Base-by-base conservation (phyloP, 1,284 basidiomycete species). In the Trametes pubescens region DNA sequence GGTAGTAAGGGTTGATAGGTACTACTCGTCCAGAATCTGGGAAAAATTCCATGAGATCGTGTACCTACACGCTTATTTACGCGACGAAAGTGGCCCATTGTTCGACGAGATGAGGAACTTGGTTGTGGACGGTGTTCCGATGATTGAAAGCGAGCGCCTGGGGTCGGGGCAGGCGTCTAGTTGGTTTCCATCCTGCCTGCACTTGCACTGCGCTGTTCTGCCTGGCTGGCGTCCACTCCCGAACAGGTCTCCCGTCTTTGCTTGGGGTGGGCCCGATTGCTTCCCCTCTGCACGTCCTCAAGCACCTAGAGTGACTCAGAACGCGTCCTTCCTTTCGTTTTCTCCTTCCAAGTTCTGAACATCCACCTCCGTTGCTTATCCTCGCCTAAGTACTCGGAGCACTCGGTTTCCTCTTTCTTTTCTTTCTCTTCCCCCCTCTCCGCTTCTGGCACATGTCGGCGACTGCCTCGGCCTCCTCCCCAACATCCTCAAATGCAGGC, bases 401-500 rank as follows among this genome's bases (percentile, higher is more conserved):
- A 62, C 65, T 65, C 62, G 55, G 63, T 65, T 64, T 60, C 62
- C 55, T 54, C 43, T 32, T 62, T 65, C 62, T 62, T 65, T 67
- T 63, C 44, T 62, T 62, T 64, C 57, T 43, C 47, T 34, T 63
- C 29, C 57, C 58, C 64, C 62, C 29, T 57, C 52, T 46, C 44
- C 60, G 52, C 66, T 64, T 60, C 66, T 54, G 65, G 59, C 69
- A 63, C 71, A 78, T 78, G 76, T 77, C 74, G 55, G 66, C 72
- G 47, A 66, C 67, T 65, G 71, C 74, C 56, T 77, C 77, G 59
- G 70, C 77, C 47, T 74, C 75, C 44, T 75, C 75, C 24, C 74
- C 73, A 37, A 77, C 81, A 60, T 76, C 81, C 49, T 76, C 82
- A 60, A 77, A 78, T 68, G 82, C 81, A 48, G 83, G 84, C 64